Evolutionary conservation across 306 rosid genomes (phyloP), one percentile per base, ranked within the genome.

Genomic region (Gastrolobium villosum): DNA sequence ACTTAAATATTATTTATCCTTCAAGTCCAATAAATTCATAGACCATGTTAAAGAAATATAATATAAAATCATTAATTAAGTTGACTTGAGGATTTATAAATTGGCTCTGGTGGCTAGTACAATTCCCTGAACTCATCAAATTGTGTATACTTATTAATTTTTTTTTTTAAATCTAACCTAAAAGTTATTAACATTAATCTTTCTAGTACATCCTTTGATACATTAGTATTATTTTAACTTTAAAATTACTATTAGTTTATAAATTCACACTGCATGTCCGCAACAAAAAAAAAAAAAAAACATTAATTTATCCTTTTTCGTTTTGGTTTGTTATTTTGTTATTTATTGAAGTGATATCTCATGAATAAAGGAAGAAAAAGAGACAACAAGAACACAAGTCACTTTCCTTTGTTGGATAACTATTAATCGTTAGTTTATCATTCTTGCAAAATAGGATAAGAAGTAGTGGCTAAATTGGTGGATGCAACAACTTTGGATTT

Each of bases 391-490:
- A 70, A 39, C 31, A 62, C 48, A 39, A 45, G 79, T 70, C 62
- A 5, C 60, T 85, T 61, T 61, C 74, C 36, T 67, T 26, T 30
- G 55, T 2, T 28, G 73, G 79, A 66, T 54, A 65, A 65, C 65
- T 35, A 55, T 80, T 65, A 5, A 44, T 46, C 5, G 45, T 61
- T 70, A 52, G 48, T 28, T 26, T 20, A 9, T 53, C 4, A 72
- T 32, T 30, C 6, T 43, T 71, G 48, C 36, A 50, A 20, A 62
- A 53, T 36, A 43, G 75, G 75, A 80, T 80, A 62, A 79, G 65
- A 65, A 54, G 40, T 2, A 54, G 34, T 20, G 66, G 35, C 74
- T 43, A 55, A 73, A 73, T 80, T 74, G 62, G 80, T 80, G 79
- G 83, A 78, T 61, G 72, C 14, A 60, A 44, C 36, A 70, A 2